Percentiles rank a stretch among this genome's conserved stretches.
These are phyloP conservation scores for Fusarium sp. DNA, from an alignment of 2,329 filamentous ascomycete species.

Conservation along the genomic window DNA sequence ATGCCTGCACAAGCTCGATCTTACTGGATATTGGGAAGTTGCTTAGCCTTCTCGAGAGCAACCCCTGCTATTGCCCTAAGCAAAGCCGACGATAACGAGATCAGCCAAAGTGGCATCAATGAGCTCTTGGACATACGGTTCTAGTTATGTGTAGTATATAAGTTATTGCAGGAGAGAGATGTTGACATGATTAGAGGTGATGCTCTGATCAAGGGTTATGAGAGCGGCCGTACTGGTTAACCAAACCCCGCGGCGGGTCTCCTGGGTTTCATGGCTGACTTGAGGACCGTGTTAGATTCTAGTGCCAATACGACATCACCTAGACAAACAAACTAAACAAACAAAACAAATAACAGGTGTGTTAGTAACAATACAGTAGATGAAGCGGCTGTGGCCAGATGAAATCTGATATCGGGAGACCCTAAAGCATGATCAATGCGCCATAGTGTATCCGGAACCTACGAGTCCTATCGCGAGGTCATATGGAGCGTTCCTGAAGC, in stretches of 20 bases:
- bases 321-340: slow-evolving; percentile 24
- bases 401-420: background rate
- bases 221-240: background rate
- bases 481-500: background rate
- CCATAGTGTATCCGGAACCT: background rate
- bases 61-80: background rate
- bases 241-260: background rate
- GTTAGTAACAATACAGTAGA: background rate
- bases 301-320: slow-evolving; percentile 15
- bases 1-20: slow-evolving; percentile 11
- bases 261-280: background rate
- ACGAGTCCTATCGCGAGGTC: background rate
- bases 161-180: background rate
- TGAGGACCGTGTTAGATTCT: slow-evolving; percentile 1
- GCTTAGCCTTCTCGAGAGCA: background rate
- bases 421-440: background rate
- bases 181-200: background rate
- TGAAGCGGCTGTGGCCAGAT: background rate
- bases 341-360: slow-evolving; percentile 5
- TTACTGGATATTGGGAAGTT: background rate
- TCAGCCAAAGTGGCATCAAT: background rate
- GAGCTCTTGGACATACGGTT: background rate
- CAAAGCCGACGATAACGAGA: background rate
- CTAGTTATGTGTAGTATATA: background rate
- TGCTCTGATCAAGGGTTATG: too few species aligned